Evolutionary conservation across 2,329 filamentous ascomycete species (phyloP), one percentile per base, ranked within the genome.

Genomic region (Diaporthe aspalathi): DNA sequence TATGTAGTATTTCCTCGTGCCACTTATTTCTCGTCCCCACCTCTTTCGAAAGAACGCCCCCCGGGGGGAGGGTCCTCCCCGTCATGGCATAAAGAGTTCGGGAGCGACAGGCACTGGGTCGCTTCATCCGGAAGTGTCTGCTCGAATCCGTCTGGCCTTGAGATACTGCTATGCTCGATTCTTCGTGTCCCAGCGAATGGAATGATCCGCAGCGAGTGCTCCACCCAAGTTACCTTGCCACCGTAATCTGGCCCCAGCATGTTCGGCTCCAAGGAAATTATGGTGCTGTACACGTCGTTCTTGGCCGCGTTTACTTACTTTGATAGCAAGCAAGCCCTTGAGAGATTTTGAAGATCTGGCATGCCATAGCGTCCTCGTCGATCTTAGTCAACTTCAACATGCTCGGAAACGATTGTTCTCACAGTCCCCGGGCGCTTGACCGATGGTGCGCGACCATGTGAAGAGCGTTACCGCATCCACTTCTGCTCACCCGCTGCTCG

Each of bases 101-200:
- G 32, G 32, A 7, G 32, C 3, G 47, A 47, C 11, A 11, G 22
- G 35, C 12, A 22, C 27, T 29, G 20, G 22, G 47, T 14, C 4
- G 32, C 20, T 9, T 22, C 16, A 7, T 5, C 47, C 24, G 22
- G 40, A 9, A 11, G 43, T n/a, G 38, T 7, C 32, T 38, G 27
- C 17, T 29, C 69, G 22, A n/a, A 27, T 2, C 14, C 14, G 22
- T 16, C 12, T 49, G 57, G 11, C 12, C 20, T 24, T 5, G 57
- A 63, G 27, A 22, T 22, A 22, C 27, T 24, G 29, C 73, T 67
- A 38, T 74, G 74, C 17, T 75, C 75, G 35, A 85, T 81, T 35
- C 76, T 78, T 20, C 86, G 77, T 1, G 76, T 79, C 1, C 84
- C 83, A 27, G 84, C 78, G 50, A 83, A 82, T 0, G 85, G 85